These are phyloP conservation scores for Camillea tinctor DNA, from an alignment of 2,329 filamentous ascomycete genomes.

Conservation along the genomic window DNA sequence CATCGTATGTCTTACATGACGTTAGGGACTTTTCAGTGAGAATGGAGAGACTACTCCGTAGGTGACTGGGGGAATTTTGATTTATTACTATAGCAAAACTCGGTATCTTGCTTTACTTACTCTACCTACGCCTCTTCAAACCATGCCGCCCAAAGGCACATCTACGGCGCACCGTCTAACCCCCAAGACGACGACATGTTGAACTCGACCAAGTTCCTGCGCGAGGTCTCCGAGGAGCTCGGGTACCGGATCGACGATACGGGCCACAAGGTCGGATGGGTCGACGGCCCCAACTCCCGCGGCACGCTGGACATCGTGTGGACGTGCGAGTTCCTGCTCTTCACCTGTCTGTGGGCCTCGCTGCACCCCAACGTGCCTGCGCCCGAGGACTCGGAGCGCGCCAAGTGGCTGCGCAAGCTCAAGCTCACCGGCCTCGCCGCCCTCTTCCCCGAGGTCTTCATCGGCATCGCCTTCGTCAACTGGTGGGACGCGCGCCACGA, in stretches of 20 bases:
- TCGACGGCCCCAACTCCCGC: not conserved
- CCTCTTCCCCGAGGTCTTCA: not conserved
- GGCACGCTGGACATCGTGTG: conserved; percentile 1
- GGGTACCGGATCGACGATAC: not conserved
- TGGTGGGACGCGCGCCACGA: not conserved
- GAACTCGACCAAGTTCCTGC: conserved; percentile 1
- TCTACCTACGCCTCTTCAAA: too few species aligned
- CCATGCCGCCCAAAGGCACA: too few species aligned
- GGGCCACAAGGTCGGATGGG: not conserved
- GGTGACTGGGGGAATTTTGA: too few species aligned
- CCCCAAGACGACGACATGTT: too few species aligned
- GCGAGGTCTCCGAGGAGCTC: not conserved
- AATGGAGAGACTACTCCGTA: too few species aligned
- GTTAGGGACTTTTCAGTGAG: too few species aligned
- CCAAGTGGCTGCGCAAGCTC: not conserved
- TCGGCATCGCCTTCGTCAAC: not conserved
- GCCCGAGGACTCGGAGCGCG: not conserved
- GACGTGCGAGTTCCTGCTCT: not conserved
- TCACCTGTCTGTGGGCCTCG: not conserved
- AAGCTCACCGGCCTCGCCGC: not conserved
- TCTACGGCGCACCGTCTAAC: too few species aligned
- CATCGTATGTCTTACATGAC: too few species aligned
- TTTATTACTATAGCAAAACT: too few species aligned
- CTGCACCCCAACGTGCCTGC: conserved; percentile 2
- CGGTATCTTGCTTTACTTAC: too few species aligned